Evolutionary conservation across 371 early-diverging fungal species (phyloP).

Genomic region (Mortierella sp.): DNA sequence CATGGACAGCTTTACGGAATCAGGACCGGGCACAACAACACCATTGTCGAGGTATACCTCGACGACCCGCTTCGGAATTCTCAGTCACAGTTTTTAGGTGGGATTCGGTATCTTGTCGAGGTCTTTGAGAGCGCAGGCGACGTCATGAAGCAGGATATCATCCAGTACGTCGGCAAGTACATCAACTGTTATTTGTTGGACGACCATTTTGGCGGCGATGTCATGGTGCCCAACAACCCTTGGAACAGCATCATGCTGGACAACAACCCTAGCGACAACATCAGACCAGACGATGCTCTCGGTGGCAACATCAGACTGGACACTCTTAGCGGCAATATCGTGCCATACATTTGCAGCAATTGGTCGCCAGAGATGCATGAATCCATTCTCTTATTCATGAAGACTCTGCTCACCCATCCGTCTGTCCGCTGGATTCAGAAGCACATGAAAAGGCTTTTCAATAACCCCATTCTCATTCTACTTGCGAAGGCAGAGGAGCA

Average conservation of each 20-base stretch:
- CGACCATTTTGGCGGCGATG: no score
- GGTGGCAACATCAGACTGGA: no score
- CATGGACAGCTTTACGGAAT: no score
- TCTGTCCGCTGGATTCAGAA: constrained; percentile 9
- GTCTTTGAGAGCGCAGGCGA: not conserved
- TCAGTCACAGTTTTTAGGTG: not conserved
- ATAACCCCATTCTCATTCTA: constrained; percentile 7
- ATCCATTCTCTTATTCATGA: not conserved
- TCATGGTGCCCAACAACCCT: no score
- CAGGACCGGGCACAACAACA: no score
- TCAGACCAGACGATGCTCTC: no score
- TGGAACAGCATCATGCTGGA: no score
- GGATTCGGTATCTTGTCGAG: not conserved
- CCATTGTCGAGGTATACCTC: not conserved
- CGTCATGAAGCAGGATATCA: not conserved
- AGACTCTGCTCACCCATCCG: not conserved
- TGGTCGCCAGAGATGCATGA: not conserved
- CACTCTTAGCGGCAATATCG: no score
- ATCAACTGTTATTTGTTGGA: no score
- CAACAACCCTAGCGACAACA: no score
- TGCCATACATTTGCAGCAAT: not conserved
- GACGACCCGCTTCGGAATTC: not conserved
- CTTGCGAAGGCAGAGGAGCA: not conserved
- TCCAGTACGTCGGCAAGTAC: not conserved
- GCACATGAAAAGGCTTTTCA: no score